phyloP scores from a whole-genome alignment of 495 filamentous ascomycete species.

The Aspergillus ellipticus region DNA sequence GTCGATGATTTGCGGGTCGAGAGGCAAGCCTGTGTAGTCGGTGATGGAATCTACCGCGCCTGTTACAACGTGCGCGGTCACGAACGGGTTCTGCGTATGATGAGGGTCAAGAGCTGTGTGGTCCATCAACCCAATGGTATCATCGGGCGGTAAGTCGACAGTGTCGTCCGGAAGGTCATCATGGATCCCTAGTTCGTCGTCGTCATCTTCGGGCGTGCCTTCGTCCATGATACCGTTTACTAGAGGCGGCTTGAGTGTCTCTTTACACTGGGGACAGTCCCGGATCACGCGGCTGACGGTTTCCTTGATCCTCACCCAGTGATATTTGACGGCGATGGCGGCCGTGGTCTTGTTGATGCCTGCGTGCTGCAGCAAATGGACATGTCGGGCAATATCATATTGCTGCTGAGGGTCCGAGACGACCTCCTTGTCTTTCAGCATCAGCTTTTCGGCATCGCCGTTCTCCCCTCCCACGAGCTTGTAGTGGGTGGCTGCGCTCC shows the following conservation, averaged over 20 bases:
- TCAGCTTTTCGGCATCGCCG: conserved; percentile 66
- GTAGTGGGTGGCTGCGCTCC: conserved; percentile 94
- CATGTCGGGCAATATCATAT: conserved; percentile 77
- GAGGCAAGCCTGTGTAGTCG: conserved; percentile 38
- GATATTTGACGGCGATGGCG: conserved; percentile 87
- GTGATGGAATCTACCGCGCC: conserved; percentile 34
- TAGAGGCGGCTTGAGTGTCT: conserved; percentile 57
- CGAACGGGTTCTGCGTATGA: conserved; percentile 34
- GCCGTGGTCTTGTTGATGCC: conserved; percentile 99
- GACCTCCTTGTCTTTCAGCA: conserved; percentile 98
- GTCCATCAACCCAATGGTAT: conserved; percentile 27
- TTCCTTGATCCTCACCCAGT: conserved; percentile 99
- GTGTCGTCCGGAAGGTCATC: conserved; percentile 1
- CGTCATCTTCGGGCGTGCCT: conserved; percentile 20
- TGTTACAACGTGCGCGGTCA: conserved; percentile 27
- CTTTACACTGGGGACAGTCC: conserved; percentile 88
- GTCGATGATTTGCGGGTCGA: conserved; percentile 47
- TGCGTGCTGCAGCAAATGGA: conserved; percentile 76
- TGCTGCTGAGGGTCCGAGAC: conserved; percentile 87
- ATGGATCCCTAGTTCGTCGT: background rate
- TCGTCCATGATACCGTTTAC: conserved; percentile 28
- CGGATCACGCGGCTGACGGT: conserved; percentile 92
- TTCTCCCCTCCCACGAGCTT: conserved; percentile 57
- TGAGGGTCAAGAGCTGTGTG: conserved; percentile 28
- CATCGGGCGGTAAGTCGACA: conserved; percentile 13